Conservation (phyloP, 1,284 basidiomycete genomes). For the Puccinia triticina region DNA sequence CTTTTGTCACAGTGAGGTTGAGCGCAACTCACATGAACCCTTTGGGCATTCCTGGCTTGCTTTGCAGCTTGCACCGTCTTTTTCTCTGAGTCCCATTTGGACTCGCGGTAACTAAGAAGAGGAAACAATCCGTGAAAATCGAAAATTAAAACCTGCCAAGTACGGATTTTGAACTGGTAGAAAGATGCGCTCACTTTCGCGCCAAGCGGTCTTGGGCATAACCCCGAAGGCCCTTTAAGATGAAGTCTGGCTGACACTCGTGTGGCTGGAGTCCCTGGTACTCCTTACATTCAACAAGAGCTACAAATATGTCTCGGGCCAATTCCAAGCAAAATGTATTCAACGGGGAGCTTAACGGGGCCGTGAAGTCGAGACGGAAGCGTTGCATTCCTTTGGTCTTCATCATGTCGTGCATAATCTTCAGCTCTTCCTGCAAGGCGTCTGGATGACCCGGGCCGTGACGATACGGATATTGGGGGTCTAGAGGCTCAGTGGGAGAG, state of each 20-base stretch:
- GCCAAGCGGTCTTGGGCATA: neutral
- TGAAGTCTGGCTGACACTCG: neutral
- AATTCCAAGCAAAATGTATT: conserved; percentile 22
- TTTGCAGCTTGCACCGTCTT: too few relatives aligned
- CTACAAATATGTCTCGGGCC: neutral
- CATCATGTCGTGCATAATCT: conserved; percentile 10
- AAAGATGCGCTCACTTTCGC: neutral
- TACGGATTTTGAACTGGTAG: too few relatives aligned
- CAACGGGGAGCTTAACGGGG: neutral
- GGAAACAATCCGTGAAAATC: too few relatives aligned
- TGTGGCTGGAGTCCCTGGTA: neutral
- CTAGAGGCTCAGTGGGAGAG: neutral
- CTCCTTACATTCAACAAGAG: neutral
- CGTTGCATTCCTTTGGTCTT: neutral
- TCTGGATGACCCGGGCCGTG: conserved; percentile 15
- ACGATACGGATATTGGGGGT: conserved; percentile 2
- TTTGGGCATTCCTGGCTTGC: neutral
- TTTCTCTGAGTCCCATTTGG: too few relatives aligned
- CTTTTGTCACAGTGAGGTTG: too few relatives aligned
- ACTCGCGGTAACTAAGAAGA: neutral
- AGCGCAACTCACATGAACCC: neutral
- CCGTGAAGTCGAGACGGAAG: neutral
- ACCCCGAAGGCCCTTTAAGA: neutral
- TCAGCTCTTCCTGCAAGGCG: neutral
- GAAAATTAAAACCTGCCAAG: too few relatives aligned